A percentile compares a stretch with the other conserved stretches of the same genome.
Conservation (phyloP, 2,329 filamentous ascomycete genomes). For the Alternaria metachromatica region DNA sequence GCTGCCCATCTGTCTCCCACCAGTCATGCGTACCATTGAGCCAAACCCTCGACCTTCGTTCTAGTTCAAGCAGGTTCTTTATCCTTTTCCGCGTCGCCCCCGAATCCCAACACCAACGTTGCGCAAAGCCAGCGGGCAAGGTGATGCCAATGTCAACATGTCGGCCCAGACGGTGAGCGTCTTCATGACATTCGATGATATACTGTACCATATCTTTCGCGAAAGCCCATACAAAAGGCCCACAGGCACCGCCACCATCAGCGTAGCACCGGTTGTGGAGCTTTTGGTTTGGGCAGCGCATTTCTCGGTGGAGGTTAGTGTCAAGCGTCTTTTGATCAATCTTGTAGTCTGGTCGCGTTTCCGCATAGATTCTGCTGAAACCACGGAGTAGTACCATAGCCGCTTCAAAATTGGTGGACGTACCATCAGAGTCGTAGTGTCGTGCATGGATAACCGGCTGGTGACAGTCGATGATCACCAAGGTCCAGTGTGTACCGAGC, state of each 20-base stretch:
- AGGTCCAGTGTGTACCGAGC: neutral
- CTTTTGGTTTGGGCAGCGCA: neutral
- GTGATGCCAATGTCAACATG: neutral
- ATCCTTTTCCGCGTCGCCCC: neutral
- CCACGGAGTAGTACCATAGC: neutral
- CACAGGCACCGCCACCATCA: neutral
- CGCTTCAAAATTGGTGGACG: neutral
- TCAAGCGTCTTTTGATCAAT: neutral
- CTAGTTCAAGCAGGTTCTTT: neutral
- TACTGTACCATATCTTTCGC: constrained; percentile 3
- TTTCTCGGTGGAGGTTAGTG: neutral
- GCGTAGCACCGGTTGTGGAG: neutral
- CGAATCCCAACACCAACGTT: neutral
- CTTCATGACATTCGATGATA: neutral
- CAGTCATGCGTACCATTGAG: neutral
- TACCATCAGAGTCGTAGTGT: neutral
- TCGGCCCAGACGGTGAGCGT: neutral
- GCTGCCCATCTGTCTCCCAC: neutral
- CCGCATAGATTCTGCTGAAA: neutral
- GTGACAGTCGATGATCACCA: constrained; percentile 4
- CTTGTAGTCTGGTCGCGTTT: neutral
- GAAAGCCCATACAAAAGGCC: constrained; percentile 2
- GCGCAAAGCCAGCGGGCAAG: neutral
- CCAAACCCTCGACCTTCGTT: neutral
- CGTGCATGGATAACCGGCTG: neutral